Conservation (phyloP, 768 basidiomycete genomes). For the Pholiota microspora region DNA sequence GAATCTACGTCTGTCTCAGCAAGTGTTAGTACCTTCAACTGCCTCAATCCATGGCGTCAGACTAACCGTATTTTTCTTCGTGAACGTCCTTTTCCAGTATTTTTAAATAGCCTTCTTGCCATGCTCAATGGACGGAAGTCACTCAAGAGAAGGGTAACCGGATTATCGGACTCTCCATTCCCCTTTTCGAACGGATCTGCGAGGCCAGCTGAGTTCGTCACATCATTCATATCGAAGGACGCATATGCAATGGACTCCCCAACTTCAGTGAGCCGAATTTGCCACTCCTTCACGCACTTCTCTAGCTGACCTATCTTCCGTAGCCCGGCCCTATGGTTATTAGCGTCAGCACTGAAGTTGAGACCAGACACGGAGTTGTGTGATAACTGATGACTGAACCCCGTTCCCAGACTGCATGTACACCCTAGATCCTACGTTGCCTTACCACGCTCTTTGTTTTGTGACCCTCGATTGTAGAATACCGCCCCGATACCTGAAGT, state of each 20-base stretch:
- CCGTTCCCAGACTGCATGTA: not conserved
- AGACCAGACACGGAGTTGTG: constrained; percentile 3
- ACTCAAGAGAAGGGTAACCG: constrained; percentile 20
- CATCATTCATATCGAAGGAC: constrained; percentile 11
- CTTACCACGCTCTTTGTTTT: not conserved
- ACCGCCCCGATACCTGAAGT: not conserved
- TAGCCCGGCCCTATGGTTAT: constrained; percentile 11
- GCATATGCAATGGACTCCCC: constrained; percentile 5
- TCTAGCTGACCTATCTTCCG: not conserved
- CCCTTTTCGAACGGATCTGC: constrained; percentile 8
- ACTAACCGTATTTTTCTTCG: not conserved
- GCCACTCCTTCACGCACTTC: no score
- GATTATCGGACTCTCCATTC: constrained; percentile 8
- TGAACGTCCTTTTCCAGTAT: constrained; percentile 23
- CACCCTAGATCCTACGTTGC: not conserved
- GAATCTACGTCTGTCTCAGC: constrained; percentile 43
- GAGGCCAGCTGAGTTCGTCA: constrained; percentile 11
- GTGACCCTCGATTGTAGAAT: not conserved
- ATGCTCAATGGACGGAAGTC: constrained; percentile 27
- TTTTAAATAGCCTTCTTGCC: constrained; percentile 32
- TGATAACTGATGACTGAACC: not conserved
- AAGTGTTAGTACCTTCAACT: constrained; percentile 31
- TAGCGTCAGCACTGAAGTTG: constrained; percentile 8
- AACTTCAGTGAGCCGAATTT: constrained; percentile 6
- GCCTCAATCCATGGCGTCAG: not conserved